Conservation (phyloP, 371 early-diverging fungal species). For the Dichotomocladium elegans region DNA sequence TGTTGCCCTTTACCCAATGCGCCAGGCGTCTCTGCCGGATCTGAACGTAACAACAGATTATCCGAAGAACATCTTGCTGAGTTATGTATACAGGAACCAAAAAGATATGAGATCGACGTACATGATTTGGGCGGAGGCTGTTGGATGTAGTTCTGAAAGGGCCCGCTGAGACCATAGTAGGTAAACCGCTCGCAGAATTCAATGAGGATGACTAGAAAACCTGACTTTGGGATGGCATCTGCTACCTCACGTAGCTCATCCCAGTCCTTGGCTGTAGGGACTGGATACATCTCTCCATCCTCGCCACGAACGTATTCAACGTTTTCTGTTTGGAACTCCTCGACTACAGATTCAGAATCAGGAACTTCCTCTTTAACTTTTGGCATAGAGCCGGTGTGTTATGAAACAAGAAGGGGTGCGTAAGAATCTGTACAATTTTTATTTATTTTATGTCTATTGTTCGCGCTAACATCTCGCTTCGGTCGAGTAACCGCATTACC, state of each 20-base stretch:
- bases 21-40: conserved; percentile 44
- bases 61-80: neutral
- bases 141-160: conserved; percentile 63
- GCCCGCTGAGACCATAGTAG: conserved; percentile 64
- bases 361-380: no score
- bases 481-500: no score
- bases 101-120: conserved; percentile 10
- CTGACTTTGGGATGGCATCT: conserved; percentile 51
- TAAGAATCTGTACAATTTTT: no score
- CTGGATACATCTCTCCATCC: conserved; percentile 14
- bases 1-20: conserved; percentile 47
- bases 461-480: no score
- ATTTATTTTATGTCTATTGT: no score
- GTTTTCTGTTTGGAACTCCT: neutral
- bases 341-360: no score
- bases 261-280: conserved; percentile 50
- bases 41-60: conserved; percentile 3
- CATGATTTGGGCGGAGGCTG: conserved; percentile 37
- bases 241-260: conserved; percentile 39
- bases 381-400: no score
- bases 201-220: conserved; percentile 60
- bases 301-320: conserved; percentile 3
- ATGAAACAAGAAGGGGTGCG: no score
- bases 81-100: no score
- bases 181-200: conserved; percentile 80